Conservation (phyloP, 164 flowering plant genomes). For the Annona cherimola region DNA sequence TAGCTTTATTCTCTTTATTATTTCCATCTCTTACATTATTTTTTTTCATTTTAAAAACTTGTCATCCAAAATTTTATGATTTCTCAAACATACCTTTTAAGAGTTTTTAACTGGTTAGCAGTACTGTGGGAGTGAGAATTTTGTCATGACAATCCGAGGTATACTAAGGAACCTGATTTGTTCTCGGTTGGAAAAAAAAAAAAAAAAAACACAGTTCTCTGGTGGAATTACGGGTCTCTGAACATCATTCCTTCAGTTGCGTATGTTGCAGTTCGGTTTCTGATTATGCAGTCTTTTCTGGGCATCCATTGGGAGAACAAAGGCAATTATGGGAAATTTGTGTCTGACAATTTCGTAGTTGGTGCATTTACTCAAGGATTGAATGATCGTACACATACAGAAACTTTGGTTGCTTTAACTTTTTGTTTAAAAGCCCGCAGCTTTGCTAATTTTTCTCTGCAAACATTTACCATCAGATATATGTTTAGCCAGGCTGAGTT, state of each 20-base stretch:
- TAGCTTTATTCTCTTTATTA: too few species aligned
- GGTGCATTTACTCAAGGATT: constrained; percentile 71
- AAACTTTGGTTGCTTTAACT: constrained; percentile 89
- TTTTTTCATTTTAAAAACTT: too few species aligned
- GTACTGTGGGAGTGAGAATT: constrained; percentile 87
- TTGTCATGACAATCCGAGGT: constrained; percentile 92
- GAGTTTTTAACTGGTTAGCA: constrained; percentile 65
- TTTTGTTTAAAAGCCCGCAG: neutral
- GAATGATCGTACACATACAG: constrained; percentile 84
- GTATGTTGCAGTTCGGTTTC: constrained; percentile 69
- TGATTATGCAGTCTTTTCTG: constrained; percentile 89
- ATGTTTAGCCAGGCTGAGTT: neutral
- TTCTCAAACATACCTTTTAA: too few species aligned
- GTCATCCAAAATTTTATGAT: too few species aligned
- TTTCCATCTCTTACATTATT: too few species aligned
- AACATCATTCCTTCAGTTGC: neutral
- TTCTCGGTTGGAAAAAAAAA: neutral
- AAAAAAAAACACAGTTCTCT: neutral
- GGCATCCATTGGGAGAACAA: constrained; percentile 57
- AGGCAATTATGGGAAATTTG: constrained; percentile 37
- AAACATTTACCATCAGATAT: neutral
- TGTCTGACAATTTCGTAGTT: constrained; percentile 72
- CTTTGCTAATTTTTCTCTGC: neutral
- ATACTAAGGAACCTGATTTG: constrained; percentile 4
- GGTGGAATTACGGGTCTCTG: neutral